Percentiles rank a stretch among this genome's conserved stretches.
Evolutionary conservation across 257 asterid genomes (phyloP).

Genomic region (Scutellaria minor): DNA sequence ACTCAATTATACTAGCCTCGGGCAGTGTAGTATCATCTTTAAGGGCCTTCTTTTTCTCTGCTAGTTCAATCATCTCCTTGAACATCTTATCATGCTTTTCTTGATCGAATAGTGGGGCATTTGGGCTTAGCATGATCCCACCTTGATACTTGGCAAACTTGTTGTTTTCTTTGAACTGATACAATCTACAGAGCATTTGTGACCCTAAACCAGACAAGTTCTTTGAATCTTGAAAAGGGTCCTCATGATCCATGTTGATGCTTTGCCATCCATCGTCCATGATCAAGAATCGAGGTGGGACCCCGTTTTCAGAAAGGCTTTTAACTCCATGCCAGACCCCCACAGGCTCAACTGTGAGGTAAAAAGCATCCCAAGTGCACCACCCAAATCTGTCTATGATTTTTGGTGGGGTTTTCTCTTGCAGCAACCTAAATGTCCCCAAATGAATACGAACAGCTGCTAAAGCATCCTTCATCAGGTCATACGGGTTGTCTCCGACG

Average conservation of each 20-base stretch:
- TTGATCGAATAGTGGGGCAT: conserved; percentile 44
- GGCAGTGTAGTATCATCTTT: conserved; percentile 34
- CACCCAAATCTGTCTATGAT: conserved; percentile 48
- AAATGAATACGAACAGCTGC: conserved; percentile 41
- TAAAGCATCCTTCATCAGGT: conserved; percentile 44
- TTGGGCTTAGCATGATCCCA: conserved; percentile 41
- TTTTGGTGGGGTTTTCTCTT: conserved; percentile 45
- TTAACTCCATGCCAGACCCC: conserved; percentile 52
- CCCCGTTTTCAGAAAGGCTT: conserved; percentile 35
- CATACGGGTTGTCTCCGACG: conserved; percentile 44
- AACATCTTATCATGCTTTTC: conserved; percentile 43
- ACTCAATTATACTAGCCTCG: conserved; percentile 38
- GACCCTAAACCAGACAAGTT: conserved; percentile 40
- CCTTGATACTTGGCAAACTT: conserved; percentile 46
- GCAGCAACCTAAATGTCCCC: conserved; percentile 45
- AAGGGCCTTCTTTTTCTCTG: conserved; percentile 42
- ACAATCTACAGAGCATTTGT: conserved; percentile 52
- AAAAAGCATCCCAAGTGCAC: conserved; percentile 63
- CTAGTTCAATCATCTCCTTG: conserved; percentile 43
- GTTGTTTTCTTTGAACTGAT: conserved; percentile 46
- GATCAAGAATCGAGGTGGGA: conserved; percentile 46
- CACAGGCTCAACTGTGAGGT: conserved; percentile 49
- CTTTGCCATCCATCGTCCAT: conserved; percentile 63
- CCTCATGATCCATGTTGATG: conserved; percentile 53
- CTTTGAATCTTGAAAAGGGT: conserved; percentile 43